These are phyloP conservation scores for Penicillium italicum DNA, from an alignment of 2,329 filamentous ascomycete genomes.

Conservation along the genomic window DNA sequence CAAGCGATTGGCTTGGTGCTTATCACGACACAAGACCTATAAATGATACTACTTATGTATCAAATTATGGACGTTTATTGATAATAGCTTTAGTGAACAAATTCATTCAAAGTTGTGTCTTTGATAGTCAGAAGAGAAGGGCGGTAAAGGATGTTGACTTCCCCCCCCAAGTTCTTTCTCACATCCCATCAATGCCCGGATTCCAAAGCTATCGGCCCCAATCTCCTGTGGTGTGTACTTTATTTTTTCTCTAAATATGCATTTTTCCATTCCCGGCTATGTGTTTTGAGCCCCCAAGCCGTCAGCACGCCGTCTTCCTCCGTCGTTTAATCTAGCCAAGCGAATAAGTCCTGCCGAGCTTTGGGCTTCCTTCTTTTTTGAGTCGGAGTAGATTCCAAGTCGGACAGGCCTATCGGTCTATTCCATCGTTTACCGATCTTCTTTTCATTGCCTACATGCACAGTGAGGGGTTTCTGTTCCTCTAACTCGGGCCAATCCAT, in stretches of 20 bases:
- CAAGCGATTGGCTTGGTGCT: background rate
- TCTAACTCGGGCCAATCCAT: background rate
- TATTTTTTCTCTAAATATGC: conserved; percentile 12
- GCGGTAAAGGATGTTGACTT: background rate
- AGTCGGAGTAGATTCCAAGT: background rate
- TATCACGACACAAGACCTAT: background rate
- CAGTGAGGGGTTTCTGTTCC: background rate
- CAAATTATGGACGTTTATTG: background rate
- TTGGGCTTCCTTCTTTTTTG: background rate
- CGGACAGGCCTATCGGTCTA: background rate
- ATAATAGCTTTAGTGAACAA: background rate
- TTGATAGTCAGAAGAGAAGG: background rate
- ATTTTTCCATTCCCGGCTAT: conserved; percentile 8
- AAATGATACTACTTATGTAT: background rate
- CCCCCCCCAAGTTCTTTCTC: too few species aligned
- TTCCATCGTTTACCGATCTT: background rate
- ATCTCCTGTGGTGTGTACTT: background rate
- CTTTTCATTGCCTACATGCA: background rate
- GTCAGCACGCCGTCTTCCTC: conserved; percentile 10
- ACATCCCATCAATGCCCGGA: background rate
- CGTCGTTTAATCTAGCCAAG: conserved; percentile 10
- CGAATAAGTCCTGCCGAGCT: conserved; percentile 11
- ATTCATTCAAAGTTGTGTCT: background rate
- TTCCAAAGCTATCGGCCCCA: background rate
- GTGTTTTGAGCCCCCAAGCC: conserved; percentile 14